A percentile compares a stretch with the other conserved stretches of the same genome.
phyloP scores from a whole-genome alignment of 345 rosid species.

The Eucalyptus erythrocorys region DNA sequence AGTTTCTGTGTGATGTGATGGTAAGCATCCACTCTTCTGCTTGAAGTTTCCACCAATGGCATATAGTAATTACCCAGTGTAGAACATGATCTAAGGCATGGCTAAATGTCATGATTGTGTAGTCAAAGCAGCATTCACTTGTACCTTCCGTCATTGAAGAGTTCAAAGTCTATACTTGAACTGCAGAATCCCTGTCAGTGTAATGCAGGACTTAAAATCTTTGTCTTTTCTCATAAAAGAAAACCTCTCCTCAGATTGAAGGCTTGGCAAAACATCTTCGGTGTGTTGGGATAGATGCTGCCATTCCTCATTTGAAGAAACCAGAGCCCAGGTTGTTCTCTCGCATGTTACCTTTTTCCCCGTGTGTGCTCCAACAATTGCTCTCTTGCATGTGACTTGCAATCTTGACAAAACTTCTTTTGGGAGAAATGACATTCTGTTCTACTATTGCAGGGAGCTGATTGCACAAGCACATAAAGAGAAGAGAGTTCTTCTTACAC shows the following conservation, averaged over 20 bases:
- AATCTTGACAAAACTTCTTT: background rate
- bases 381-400: background rate
- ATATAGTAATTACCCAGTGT: background rate
- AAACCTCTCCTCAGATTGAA: slow-evolving; percentile 46
- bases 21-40: slow-evolving; percentile 10
- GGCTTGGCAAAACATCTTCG: slow-evolving; percentile 94
- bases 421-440: background rate
- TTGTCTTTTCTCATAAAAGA: background rate
- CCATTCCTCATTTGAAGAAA: slow-evolving; percentile 51
- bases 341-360: background rate
- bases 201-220: background rate
- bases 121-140: background rate
- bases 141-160: background rate
- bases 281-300: slow-evolving; percentile 92
- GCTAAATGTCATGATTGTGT: background rate
- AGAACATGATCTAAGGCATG: background rate
- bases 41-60: background rate
- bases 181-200: background rate
- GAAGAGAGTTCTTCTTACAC: slow-evolving; percentile 71
- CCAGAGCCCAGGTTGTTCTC: slow-evolving; percentile 60
- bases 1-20: slow-evolving; percentile 94
- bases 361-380: background rate
- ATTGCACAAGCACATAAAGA: slow-evolving; percentile 72
- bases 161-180: background rate
- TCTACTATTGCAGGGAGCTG: slow-evolving; percentile 40